Conservation (phyloP, 345 rosid genomes). For the Luvunga scandens region DNA sequence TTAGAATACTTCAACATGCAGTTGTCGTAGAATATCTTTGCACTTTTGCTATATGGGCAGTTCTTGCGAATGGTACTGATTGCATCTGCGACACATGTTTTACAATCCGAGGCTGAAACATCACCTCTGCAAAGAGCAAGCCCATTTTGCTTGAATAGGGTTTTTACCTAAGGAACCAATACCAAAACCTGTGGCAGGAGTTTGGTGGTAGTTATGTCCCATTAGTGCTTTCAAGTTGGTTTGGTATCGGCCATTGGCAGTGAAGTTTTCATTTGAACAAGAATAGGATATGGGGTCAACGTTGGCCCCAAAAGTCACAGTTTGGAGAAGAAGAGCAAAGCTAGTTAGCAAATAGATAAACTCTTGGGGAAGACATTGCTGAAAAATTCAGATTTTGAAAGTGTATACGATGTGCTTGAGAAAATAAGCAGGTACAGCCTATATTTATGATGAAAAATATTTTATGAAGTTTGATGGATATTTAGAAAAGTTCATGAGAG, state of each 20-base stretch:
- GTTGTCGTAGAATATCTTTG: slow-evolving; percentile 50
- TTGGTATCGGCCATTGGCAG: slow-evolving; percentile 32
- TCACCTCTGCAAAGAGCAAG: slow-evolving; percentile 65
- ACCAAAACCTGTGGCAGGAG: slow-evolving; percentile 47
- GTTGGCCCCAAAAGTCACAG: slow-evolving; percentile 8
- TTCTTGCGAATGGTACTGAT: slow-evolving; percentile 35
- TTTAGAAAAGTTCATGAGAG: background rate
- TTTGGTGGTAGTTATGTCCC: slow-evolving; percentile 28
- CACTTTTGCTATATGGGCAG: slow-evolving; percentile 48
- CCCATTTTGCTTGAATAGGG: slow-evolving; percentile 42
- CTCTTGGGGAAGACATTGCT: slow-evolving; percentile 26
- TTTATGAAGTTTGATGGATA: background rate
- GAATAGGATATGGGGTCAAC: slow-evolving; percentile 33
- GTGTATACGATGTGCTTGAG: background rate
- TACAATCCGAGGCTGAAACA: slow-evolving; percentile 41
- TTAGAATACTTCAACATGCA: slow-evolving; percentile 63
- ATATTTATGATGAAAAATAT: background rate
- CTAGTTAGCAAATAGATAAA: background rate
- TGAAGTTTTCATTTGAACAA: slow-evolving; percentile 46
- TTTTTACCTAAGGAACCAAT: slow-evolving; percentile 29
- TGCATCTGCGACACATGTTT: slow-evolving; percentile 41
- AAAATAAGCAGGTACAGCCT: background rate
- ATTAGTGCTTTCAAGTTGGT: slow-evolving; percentile 40
- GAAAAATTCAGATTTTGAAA: background rate
- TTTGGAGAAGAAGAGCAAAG: slow-evolving; percentile 19